Conservation (phyloP, 2,329 filamentous ascomycete species). For the Aspergillus pseudotamarii region DNA sequence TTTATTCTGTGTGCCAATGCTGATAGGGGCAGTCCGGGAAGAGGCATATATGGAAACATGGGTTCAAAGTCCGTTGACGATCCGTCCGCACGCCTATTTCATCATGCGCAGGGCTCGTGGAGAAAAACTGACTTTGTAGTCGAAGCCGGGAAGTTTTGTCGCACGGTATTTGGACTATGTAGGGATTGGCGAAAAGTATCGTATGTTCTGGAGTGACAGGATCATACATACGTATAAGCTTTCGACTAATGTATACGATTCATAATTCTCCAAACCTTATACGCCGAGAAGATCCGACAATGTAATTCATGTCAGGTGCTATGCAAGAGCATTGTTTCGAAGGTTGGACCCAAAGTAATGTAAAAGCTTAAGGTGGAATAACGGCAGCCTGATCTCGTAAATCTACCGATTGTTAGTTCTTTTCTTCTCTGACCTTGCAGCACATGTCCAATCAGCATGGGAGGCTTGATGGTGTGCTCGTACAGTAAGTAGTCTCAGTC, state of each 20-base stretch:
- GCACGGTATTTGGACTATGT: conserved; percentile 34
- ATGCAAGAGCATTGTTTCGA: too few relatives aligned
- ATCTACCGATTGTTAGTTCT: neutral
- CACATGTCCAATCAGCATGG: neutral
- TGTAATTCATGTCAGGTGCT: neutral
- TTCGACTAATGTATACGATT: neutral
- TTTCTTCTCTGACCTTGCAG: neutral
- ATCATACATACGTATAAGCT: neutral
- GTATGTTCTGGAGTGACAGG: neutral
- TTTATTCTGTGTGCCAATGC: neutral
- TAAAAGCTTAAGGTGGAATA: neutral
- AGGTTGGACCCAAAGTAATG: neutral
- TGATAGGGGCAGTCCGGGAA: conserved; percentile 25
- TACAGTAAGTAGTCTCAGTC: too few relatives aligned
- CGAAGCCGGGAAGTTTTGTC: conserved; percentile 36
- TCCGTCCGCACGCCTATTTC: conserved; percentile 30
- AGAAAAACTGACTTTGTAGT: conserved; percentile 27
- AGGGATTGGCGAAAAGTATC: conserved; percentile 26
- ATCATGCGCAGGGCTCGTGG: conserved; percentile 36
- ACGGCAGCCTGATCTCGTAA: neutral
- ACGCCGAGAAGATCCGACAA: neutral
- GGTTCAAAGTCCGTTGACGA: conserved; percentile 34
- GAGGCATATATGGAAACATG: conserved; percentile 32
- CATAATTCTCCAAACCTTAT: neutral
- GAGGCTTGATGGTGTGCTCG: neutral